Evolutionary conservation across 768 basidiomycete species (phyloP), one percentile per base, ranked within the genome.

Genomic region (Favolaschia claudopus): DNA sequence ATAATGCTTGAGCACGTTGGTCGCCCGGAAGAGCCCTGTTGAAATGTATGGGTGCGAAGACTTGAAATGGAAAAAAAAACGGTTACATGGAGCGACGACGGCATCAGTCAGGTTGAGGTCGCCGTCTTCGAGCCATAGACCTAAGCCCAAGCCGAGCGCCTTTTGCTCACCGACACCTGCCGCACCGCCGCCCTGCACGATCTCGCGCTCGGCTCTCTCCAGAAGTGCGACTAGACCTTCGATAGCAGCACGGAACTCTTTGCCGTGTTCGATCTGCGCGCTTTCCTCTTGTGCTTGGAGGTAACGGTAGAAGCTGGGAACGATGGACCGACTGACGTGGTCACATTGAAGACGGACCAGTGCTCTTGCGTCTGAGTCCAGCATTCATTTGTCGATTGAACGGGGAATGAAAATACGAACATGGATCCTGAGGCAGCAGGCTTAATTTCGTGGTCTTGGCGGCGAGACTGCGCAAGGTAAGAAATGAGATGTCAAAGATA

Each of bases 241-340:
- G 13, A 92, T 68, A 1, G 84, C 79, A 0, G 72, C 71, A 33
- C 75, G 74, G 58, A 89, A 88, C 19, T 89, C 89, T 51, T 78
- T 81, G 2, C 79, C 85, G 3, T 67, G 70, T 19, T 78, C 72
- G 42, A 81, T 79, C 68, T 91, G 89, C 1, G 82, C 77, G 4
- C 71, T 72, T 9, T 68, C 50, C 7, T 85, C 85, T 71, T 89
- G 90, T 0, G 89, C 86, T 74, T 92, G 89, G 27, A 92, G 79
- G 64, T 80, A 91, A 27, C 89, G 84, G 66, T 91, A 91, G 72
- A 92, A 92, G 0, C 87, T 80, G 7, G 91, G 89, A 4, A 92
- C 79, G 36, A 92, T 69, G 8, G 73, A 68, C 4, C 89, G 86
- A 55, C 82, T 87, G 70, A 89, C 77, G 65, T 88, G 85, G 71